Evolutionary conservation across 148 eudicot genomes (phyloP).

Genomic region (Rhododendron williamsianum): DNA sequence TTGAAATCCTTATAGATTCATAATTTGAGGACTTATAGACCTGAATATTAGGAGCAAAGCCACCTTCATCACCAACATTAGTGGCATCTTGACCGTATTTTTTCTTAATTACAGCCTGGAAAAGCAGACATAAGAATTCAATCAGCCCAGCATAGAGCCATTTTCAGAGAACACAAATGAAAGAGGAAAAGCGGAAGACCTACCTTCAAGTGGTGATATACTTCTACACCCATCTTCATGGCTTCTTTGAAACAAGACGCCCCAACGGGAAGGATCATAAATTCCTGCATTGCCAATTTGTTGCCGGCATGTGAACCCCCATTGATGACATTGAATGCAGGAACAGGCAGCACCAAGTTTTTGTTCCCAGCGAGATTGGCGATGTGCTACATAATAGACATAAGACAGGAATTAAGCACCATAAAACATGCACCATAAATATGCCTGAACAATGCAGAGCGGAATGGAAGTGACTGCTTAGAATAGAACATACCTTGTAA

Average conservation of each 20-base stretch:
- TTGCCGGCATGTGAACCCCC: conserved; percentile 99
- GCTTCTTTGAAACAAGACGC: conserved; percentile 90
- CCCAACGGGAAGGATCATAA: conserved; percentile 90
- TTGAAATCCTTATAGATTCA: not conserved
- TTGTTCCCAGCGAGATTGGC: conserved; percentile 92
- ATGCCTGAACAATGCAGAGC: not conserved
- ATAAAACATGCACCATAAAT: not conserved
- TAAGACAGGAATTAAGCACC: not conserved
- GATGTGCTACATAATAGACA: conserved; percentile 61
- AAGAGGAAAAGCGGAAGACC: not conserved
- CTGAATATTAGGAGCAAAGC: conserved; percentile 98
- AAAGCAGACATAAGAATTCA: conserved; percentile 8
- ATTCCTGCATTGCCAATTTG: conserved; percentile 98
- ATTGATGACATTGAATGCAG: conserved; percentile 97
- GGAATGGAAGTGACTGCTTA: not conserved
- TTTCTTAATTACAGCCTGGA: conserved; percentile 95
- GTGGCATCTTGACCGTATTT: conserved; percentile 98
- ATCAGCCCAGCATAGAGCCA: not conserved
- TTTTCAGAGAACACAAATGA: not conserved
- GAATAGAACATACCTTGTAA: conserved; percentile 54
- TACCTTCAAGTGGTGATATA: conserved; percentile 87
- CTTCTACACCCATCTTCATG: conserved; percentile 98
- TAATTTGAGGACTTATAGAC: conserved; percentile 24
- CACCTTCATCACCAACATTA: conserved; percentile 62
- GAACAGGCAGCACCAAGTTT: conserved; percentile 83